These are phyloP conservation scores for Grifola frondosa DNA, from an alignment of 1,284 basidiomycete species.

Conservation along the genomic window DNA sequence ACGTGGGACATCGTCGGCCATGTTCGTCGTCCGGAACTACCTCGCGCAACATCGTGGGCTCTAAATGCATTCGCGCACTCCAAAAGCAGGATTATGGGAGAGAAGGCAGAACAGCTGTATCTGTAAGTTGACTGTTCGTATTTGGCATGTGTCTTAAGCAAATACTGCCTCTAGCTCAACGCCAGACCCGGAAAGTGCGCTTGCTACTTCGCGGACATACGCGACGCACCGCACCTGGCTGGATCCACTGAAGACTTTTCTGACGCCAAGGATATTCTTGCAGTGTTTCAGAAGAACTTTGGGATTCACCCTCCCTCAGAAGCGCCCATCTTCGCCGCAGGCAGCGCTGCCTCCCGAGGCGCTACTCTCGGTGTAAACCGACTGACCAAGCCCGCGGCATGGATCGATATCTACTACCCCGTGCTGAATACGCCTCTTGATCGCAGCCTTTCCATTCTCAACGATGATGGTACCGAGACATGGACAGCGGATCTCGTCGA, in stretches of 20 bases:
- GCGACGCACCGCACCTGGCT: slow-evolving; percentile 70
- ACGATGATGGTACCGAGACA: slow-evolving; percentile 45
- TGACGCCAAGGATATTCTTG: slow-evolving; percentile 63
- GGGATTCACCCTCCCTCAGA: slow-evolving; percentile 44
- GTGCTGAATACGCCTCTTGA: slow-evolving; percentile 76
- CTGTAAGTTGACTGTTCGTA: slow-evolving; percentile 23
- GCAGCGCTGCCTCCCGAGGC: slow-evolving; percentile 59
- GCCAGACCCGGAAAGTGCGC: slow-evolving; percentile 54
- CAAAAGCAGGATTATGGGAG: neutral
- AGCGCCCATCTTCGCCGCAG: slow-evolving; percentile 60
- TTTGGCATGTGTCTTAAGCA: neutral
- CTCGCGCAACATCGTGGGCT: slow-evolving; percentile 11
- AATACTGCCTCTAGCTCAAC: slow-evolving; percentile 44
- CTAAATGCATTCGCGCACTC: slow-evolving; percentile 6
- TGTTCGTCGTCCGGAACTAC: neutral
- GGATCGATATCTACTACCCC: slow-evolving; percentile 84
- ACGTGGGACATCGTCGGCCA: neutral
- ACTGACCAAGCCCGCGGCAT: slow-evolving; percentile 55
- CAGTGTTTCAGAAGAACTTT: slow-evolving; percentile 63
- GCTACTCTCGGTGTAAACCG: slow-evolving; percentile 58
- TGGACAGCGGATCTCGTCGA: slow-evolving; percentile 76
- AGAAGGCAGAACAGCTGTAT: slow-evolving; percentile 23
- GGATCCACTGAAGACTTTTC: slow-evolving; percentile 64
- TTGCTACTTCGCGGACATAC: slow-evolving; percentile 55
- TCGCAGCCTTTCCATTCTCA: slow-evolving; percentile 60